phyloP scores from a whole-genome alignment of 352 stramenopile genomes.

The Globisporangium uncinulatum region DNA sequence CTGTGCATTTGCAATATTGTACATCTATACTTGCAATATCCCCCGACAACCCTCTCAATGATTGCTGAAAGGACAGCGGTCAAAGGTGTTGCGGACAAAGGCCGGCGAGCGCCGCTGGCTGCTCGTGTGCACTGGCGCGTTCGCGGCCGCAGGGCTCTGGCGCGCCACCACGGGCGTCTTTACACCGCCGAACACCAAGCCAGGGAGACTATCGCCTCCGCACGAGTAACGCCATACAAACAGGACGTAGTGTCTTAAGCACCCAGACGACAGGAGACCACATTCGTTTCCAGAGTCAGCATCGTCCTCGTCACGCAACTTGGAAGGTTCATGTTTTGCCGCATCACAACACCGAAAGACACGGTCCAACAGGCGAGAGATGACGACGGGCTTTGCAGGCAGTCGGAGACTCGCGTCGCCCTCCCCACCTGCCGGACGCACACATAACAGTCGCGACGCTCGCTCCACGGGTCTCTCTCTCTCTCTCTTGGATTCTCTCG shows the following conservation, averaged over 20 bases:
- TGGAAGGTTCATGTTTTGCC: not conserved
- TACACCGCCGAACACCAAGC: not conserved
- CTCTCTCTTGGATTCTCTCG: constrained; percentile 3
- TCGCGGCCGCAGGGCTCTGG: constrained; percentile 40
- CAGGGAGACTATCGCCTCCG: not conserved
- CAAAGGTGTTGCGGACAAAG: constrained; percentile 34
- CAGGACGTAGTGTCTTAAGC: not conserved
- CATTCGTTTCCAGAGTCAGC: not conserved
- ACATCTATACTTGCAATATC: not conserved
- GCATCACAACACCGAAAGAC: constrained; percentile 2
- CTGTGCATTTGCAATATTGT: too few species aligned
- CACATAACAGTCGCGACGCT: constrained; percentile 2
- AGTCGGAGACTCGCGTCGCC: not conserved
- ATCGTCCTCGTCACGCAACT: not conserved
- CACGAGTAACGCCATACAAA: not conserved
- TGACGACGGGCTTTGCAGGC: too few species aligned
- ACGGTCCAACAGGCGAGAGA: not conserved
- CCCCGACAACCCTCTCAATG: not conserved
- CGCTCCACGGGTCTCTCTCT: not conserved
- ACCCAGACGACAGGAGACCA: not conserved
- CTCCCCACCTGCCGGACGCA: constrained; percentile 5
- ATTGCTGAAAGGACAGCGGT: constrained; percentile 16
- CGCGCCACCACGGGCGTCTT: constrained; percentile 46
- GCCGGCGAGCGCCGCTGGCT: constrained; percentile 53
- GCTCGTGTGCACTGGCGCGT: constrained; percentile 39